Conservation (phyloP, 106 monocot genomes). For the Narthecium ossifragum region DNA sequence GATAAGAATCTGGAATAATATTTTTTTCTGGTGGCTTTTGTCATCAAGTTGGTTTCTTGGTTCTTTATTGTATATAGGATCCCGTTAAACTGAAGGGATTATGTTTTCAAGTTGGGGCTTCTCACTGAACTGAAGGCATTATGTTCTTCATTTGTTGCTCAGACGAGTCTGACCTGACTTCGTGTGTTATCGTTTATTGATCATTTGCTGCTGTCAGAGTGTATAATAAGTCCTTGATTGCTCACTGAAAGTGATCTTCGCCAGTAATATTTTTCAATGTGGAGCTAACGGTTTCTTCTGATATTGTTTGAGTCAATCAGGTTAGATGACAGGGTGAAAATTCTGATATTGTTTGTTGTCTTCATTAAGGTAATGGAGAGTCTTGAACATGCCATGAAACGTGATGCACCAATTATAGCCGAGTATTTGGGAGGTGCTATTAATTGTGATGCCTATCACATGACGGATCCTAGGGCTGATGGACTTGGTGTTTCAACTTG, state of each 20-base stretch:
- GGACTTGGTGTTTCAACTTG: constrained; percentile 93
- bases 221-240: too few species aligned
- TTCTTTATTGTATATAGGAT: too few species aligned
- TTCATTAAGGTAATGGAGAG: constrained; percentile 82
- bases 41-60: too few species aligned
- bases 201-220: too few species aligned
- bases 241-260: background rate
- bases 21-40: too few species aligned
- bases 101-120: too few species aligned
- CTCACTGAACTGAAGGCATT: too few species aligned
- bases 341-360: background rate
- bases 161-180: background rate
- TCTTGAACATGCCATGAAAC: constrained; percentile 95
- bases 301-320: background rate
- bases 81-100: too few species aligned
- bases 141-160: too few species aligned
- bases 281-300: background rate
- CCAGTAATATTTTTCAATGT: too few species aligned
- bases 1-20: too few species aligned
- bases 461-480: constrained; percentile 98
- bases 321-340: too few species aligned
- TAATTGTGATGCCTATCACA: constrained; percentile 99
- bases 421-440: constrained; percentile 97
- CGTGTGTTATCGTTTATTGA: background rate
- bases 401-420: constrained; percentile 87